Evolutionary conservation across 2,329 filamentous ascomycete genomes (phyloP).

Genomic region (Trichoderma arundinaceum): DNA sequence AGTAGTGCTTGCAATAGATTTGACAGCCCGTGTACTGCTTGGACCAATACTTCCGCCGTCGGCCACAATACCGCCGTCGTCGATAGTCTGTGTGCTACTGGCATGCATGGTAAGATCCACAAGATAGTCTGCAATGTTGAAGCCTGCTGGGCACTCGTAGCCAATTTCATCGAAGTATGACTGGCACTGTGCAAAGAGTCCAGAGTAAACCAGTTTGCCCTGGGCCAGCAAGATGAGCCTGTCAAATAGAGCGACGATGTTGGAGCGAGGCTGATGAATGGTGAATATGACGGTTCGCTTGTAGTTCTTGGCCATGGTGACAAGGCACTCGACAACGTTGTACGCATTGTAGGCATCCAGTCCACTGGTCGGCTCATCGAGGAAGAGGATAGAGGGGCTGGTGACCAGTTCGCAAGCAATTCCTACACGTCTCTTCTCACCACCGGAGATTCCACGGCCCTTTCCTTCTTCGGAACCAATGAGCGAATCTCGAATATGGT

Average conservation of each 20-base stretch:
- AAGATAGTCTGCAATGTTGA: slow-evolving; percentile 98
- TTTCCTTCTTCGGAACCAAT: slow-evolving; percentile 96
- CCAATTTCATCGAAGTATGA: slow-evolving; percentile 90
- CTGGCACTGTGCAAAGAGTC: slow-evolving; percentile 86
- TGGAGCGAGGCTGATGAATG: slow-evolving; percentile 96
- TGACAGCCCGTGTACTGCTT: slow-evolving; percentile 86
- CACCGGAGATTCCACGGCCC: slow-evolving; percentile 93
- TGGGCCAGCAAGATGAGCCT: slow-evolving; percentile 88
- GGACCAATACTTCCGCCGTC: slow-evolving; percentile 74
- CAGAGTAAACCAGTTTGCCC: slow-evolving; percentile 90
- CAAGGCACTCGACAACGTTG: slow-evolving; percentile 95
- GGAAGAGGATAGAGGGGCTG: slow-evolving; percentile 93
- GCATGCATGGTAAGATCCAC: slow-evolving; percentile 99
- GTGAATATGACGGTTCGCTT: slow-evolving; percentile 98
- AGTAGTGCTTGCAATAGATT: slow-evolving; percentile 86
- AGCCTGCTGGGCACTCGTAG: slow-evolving; percentile 91
- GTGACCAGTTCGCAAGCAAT: slow-evolving; percentile 98
- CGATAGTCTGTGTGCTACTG: slow-evolving; percentile 61
- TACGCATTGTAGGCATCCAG: slow-evolving; percentile 97
- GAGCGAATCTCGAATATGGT: slow-evolving; percentile 89
- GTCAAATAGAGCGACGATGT: slow-evolving; percentile 97
- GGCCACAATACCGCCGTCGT: slow-evolving; percentile 58
- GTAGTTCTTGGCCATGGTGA: slow-evolving; percentile 93
- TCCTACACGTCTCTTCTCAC: slow-evolving; percentile 93
- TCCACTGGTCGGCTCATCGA: slow-evolving; percentile 96